Conservation (phyloP, 768 basidiomycete genomes). For the Panaeolus cyanescens region DNA sequence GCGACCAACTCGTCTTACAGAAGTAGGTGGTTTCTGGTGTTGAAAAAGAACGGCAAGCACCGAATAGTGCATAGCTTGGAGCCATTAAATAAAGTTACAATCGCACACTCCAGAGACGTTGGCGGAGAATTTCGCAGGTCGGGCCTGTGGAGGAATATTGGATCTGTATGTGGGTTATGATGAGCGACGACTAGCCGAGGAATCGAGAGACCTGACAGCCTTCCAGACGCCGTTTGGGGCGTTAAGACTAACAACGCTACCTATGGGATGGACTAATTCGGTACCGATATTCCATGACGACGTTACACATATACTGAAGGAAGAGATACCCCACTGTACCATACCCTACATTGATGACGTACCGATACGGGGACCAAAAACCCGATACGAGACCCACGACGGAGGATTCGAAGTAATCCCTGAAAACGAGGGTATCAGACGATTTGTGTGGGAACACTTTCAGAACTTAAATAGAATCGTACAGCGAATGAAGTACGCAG, state of each 20-base stretch:
- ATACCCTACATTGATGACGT: conserved; percentile 41
- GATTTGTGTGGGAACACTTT: conserved; percentile 39
- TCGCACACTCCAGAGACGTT: conserved; percentile 33
- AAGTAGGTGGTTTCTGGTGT: conserved; percentile 38
- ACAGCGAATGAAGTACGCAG: conserved; percentile 34
- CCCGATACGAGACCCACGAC: conserved; percentile 26
- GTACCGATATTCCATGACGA: conserved; percentile 30
- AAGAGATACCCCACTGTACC: conserved; percentile 22
- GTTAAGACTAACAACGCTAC: conserved; percentile 27
- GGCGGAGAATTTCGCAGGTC: conserved; percentile 34
- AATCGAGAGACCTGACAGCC: conserved; percentile 37
- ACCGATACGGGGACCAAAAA: conserved; percentile 18
- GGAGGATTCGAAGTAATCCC: conserved; percentile 32
- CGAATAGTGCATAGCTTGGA: conserved; percentile 37
- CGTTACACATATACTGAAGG: conserved; percentile 31
- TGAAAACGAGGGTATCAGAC: conserved; percentile 32
- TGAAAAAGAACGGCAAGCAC: conserved; percentile 37
- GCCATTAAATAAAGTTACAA: conserved; percentile 37
- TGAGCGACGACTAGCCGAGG: conserved; percentile 25
- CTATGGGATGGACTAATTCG: conserved; percentile 32
- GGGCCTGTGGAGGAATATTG: conserved; percentile 26
- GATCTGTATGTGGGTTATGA: conserved; percentile 40
- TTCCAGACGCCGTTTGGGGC: conserved; percentile 38
- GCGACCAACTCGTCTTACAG: conserved; percentile 38
- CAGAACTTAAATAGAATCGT: conserved; percentile 34